Evolutionary conservation across 1,139 yeast genomes (phyloP), one percentile per base, ranked within the genome.

Genomic region (Candida pseudocylindracea): DNA sequence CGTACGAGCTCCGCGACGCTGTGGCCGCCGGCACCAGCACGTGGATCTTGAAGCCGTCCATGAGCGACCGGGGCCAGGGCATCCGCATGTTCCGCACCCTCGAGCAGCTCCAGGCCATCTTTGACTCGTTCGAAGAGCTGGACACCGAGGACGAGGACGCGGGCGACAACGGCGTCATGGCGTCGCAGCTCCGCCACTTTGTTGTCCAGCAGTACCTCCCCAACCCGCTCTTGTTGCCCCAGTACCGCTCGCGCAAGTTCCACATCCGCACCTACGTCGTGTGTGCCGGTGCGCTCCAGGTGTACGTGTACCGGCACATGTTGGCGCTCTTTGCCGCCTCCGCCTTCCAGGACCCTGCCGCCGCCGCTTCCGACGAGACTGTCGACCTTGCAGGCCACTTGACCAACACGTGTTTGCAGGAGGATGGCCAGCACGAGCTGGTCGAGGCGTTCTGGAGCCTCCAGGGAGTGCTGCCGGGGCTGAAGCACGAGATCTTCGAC

Each of bases 1-100:
- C 80, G 30, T 83, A 76, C 54, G 98, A 88, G 46, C 58, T 88
- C 36, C 57, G 93, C 35, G 74, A 74, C 31, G 93, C 76, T 41
- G 56, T 88, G 28, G 73, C 75, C 34, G 47, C 51, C 6, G 70
- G 68, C 13, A 63, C 60, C n/a, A 67, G 64, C 40, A 65, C 74
- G 34, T 88, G 91, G 85, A 88, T 88, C 33, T 58, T 88, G 44
- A 88, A 88, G 46, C 98, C 98, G 10, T 72, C 93, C 41, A 83
- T 88, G 95, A 76, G 93, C 44, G 98, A 88, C 45, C 74, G 88
- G 46, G 98, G 94, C 9, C 95, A 88, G 49, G 98, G 98, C 0
- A 83, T 88, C 31, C 57, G 94, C 32, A 51, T 88, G 1, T 88
- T 88, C 54, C 62, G 62, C 34, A 73, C 85, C 0, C 58, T 81